Percentiles rank a stretch among this genome's conserved stretches.
Evolutionary conservation across 208 protist species (phyloP).

Genomic region (Trypanosoma grayi): DNA sequence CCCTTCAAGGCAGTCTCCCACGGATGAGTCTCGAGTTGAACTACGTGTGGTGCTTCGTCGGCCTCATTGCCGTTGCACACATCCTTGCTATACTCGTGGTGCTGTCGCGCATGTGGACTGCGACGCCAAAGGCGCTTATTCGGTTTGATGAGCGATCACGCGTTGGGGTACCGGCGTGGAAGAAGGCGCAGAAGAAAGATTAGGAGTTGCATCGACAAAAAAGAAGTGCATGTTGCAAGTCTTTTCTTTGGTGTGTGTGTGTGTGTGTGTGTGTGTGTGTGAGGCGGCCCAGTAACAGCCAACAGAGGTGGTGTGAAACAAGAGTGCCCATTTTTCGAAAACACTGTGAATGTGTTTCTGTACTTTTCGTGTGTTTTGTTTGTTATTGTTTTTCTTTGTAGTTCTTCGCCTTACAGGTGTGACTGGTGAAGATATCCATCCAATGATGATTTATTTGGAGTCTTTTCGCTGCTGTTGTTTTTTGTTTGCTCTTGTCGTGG

Average conservation of each 20-base stretch:
- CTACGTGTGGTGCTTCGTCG: conserved; percentile 19
- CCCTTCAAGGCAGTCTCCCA: not conserved
- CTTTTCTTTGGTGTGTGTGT: not conserved
- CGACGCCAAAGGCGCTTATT: not conserved
- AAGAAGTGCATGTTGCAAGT: no score
- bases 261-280: not conserved
- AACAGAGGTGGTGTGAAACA: no score
- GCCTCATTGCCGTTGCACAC: conserved; percentile 22
- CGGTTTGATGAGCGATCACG: not conserved
- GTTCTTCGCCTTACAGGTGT: no score
- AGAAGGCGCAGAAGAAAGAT: not conserved
- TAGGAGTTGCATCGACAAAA: no score
- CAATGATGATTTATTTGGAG: not conserved
- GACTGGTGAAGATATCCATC: no score
- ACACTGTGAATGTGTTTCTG: no score
- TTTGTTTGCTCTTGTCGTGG: not conserved
- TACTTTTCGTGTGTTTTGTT: no score
- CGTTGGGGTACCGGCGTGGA: not conserved
- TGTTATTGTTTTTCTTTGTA: no score
- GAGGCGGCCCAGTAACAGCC: no score
- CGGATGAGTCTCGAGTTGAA: conserved; percentile 11
- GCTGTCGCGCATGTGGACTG: conserved; percentile 21
- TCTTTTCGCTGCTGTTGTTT: not conserved
- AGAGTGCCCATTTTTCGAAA: no score
- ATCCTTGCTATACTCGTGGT: conserved; percentile 16